A percentile compares a stretch with the other conserved stretches of the same genome.
Conservation (phyloP, 352 stramenopile species). For the Phytopythium litorale region DNA sequence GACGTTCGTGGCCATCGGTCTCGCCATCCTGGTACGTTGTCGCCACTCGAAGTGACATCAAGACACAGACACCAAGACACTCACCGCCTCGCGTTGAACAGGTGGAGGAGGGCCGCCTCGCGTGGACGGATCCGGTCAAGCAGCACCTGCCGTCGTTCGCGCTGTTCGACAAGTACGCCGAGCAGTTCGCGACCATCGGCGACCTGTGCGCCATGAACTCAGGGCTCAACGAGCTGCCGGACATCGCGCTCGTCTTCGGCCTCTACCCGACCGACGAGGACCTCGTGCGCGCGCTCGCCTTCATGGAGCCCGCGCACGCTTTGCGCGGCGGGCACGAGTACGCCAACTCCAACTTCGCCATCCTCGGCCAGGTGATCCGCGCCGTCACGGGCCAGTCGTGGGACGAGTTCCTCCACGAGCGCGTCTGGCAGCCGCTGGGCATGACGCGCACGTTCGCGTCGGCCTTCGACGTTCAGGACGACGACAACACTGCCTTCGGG, state of each 20-base stretch:
- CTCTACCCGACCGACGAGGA: constrained; percentile 34
- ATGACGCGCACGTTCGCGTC: constrained; percentile 57
- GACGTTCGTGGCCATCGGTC: constrained; percentile 48
- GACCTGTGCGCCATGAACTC: constrained; percentile 66
- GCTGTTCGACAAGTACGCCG: constrained; percentile 57
- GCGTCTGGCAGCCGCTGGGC: constrained; percentile 47
- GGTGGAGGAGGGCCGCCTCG: constrained; percentile 49
- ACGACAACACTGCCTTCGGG: constrained; percentile 32
- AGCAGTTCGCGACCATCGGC: constrained; percentile 43
- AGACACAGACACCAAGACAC: no score
- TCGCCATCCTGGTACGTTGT: constrained; percentile 31
- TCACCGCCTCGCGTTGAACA: background rate
- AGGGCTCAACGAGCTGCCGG: constrained; percentile 22
- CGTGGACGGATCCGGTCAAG: constrained; percentile 53
- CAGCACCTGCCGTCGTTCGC: constrained; percentile 43
- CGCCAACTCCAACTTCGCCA: constrained; percentile 57
- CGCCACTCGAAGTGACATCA: background rate
- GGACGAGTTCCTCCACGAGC: constrained; percentile 42
- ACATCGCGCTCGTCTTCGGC: constrained; percentile 27
- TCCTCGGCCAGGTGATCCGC: constrained; percentile 57
- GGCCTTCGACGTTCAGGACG: constrained; percentile 17
- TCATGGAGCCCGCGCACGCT: constrained; percentile 34
- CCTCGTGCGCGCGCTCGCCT: constrained; percentile 25
- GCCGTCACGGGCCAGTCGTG: constrained; percentile 40
- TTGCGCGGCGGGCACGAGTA: constrained; percentile 55